These are phyloP conservation scores for Rhodosporidiobolus sp. DNA, from an alignment of 768 basidiomycete species.

Conservation along the genomic window DNA sequence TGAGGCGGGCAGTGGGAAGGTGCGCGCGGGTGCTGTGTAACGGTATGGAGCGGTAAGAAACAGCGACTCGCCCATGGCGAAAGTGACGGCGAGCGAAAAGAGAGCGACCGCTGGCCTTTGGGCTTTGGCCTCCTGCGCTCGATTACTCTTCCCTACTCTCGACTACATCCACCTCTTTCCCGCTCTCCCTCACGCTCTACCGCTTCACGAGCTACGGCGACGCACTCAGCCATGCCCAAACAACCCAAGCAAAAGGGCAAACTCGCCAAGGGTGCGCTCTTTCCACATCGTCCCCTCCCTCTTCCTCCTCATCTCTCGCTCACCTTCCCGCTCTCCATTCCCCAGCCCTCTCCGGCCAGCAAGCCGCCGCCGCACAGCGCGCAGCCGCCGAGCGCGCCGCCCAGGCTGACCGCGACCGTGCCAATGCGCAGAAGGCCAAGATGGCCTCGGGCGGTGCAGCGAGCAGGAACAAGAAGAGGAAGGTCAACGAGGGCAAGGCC, in stretches of 20 bases:
- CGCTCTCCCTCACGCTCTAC: not conserved
- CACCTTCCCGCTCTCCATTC: not conserved
- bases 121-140: too few relatives aligned
- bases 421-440: conserved; percentile 3
- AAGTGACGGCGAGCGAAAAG: too few relatives aligned
- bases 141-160: too few relatives aligned
- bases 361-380: conserved; percentile 2
- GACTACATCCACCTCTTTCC: too few relatives aligned
- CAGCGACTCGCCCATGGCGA: too few relatives aligned
- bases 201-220: too few relatives aligned
- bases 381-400: conserved; percentile 5
- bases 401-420: conserved; percentile 17
- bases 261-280: conserved; percentile 22
- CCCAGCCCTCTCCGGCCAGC: conserved; percentile 22
- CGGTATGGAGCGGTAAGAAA: too few relatives aligned
- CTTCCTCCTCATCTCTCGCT: not conserved
- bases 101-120: too few relatives aligned
- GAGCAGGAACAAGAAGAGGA: conserved; percentile 12
- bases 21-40: too few relatives aligned
- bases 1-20: too few relatives aligned
- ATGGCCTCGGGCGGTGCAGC: not conserved
- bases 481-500: not conserved
- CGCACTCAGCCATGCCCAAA: not conserved
- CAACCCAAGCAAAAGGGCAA: conserved; percentile 22
- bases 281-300: not conserved